Percentiles rank a stretch among this genome's conserved stretches.
Conservation (phyloP, 805 yeast species). For the Teunomyces panamensis region DNA sequence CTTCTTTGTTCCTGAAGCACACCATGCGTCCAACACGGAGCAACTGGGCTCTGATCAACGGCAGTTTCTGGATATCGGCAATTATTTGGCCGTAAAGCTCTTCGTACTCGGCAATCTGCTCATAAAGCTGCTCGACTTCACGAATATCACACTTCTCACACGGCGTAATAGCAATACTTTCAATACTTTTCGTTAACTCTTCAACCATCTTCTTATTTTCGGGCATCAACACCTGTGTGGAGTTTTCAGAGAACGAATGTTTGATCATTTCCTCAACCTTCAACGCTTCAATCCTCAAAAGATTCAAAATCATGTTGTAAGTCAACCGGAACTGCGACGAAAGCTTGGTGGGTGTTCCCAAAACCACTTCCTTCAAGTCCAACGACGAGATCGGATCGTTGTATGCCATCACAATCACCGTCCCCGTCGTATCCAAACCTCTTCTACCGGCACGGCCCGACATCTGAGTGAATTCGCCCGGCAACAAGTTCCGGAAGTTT, state of each 20-base stretch:
- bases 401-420: slow-evolving; percentile 89
- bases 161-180: slow-evolving; percentile 29
- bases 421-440: slow-evolving; percentile 90
- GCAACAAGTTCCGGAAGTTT: slow-evolving; percentile 72
- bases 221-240: slow-evolving; percentile 80
- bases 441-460: slow-evolving; percentile 98
- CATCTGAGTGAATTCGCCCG: slow-evolving; percentile 99
- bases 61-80: slow-evolving; percentile 43
- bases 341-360: slow-evolving; percentile 88
- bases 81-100: slow-evolving; percentile 45
- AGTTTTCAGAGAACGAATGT: slow-evolving; percentile 89
- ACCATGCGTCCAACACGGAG: slow-evolving; percentile 56
- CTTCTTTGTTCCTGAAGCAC: slow-evolving; percentile 51
- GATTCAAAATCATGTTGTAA: slow-evolving; percentile 89
- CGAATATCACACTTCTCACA: slow-evolving; percentile 35
- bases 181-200: slow-evolving; percentile 47
- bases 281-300: slow-evolving; percentile 88
- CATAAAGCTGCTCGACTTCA: slow-evolving; percentile 46
- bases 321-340: slow-evolving; percentile 92
- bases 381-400: slow-evolving; percentile 56
- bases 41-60: slow-evolving; percentile 43
- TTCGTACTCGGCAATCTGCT: slow-evolving; percentile 45
- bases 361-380: slow-evolving; percentile 72
- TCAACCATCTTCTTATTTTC: slow-evolving; percentile 73
- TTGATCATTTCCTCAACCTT: slow-evolving; percentile 98